Evolutionary conservation across 768 basidiomycete species (phyloP), one percentile per base, ranked within the genome.

Genomic region (Calocera viscosa): DNA sequence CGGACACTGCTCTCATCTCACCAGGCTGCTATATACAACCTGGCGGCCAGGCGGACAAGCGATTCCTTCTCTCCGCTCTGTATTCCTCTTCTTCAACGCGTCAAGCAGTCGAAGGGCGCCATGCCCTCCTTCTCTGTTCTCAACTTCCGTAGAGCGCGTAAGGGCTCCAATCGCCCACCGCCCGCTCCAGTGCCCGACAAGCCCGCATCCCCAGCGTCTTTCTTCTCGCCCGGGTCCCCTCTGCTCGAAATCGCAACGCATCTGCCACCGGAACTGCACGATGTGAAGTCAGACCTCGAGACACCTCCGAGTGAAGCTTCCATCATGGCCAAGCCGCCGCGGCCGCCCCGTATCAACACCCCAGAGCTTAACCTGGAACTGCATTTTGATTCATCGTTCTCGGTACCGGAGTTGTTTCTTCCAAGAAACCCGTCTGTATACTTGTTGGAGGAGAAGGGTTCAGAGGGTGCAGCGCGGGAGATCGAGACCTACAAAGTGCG

Each of bases 1-100:
- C 53, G 30, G 7, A 32, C 53, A 60, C 53, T 22, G 53, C 53
- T 60, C 53, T 32, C 8, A 3, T 26, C 26, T 60, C 53, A 26
- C 43, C 43, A 19, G 24, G 8, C 16, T 17, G 8, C 3, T 47
- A 47, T 60, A 60, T 60, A 60, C 53, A 32, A 28, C 53, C 53
- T 60, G 53, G 53, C 53, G 26, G 11, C 53, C 30, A 60, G 30
- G 30, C 2, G 8, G 24, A 32, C 2, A 10, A 32, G 53, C 26
- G 53, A 60, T 10, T 32, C 30, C 53, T 40, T 66, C 3, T 24
- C 26, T 19, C 49, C 65, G 43, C 60, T 34, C 65, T 66, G 11
- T 63, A 41, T 67, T 53, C 71, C 40, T 64, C 66, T 43, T 67
- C 67, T 16, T 49, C 65, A 22, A 65, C 65, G 3, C 66, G 69